Base-by-base conservation (phyloP, 805 yeast species). In the Lipomyces sp. region DNA sequence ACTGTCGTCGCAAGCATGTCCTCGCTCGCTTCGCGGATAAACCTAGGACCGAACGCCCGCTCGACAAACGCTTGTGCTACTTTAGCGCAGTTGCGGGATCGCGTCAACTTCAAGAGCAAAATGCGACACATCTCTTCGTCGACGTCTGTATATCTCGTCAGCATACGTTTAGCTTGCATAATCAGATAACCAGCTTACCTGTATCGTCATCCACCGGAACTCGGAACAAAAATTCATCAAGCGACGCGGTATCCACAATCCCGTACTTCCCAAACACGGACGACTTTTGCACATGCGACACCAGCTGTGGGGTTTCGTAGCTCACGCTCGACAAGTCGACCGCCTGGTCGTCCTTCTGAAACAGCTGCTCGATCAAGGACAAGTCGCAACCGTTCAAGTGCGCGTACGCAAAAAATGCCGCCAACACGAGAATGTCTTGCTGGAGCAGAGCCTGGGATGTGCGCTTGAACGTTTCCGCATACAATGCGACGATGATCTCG, bases 401-500 rank as follows among this genome's bases (percentile, higher is more conserved):
- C 16, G 49, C 34, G 28, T 47, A 49, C 2, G 59, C 58, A 18
- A 60, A 50, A 11, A 58, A 39, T 13, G 78, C 41, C 0, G 76
- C 77, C 28, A 84, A 65, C 0, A 73, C 63, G 2, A 74, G 61
- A 28, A 71, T 72, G 59, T 83, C 84, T 6, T 60, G 53, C 32
- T 70, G 69, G 19, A 68, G 63, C 42, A 82, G 65, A 5, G 82
- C 74, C 0, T 77, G 68, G 0, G 84, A 71, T 10, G 78, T 64
- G 1, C 68, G 58, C 0, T 73, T 66, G 62, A 69, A 83, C 0
- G 73, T 66, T 48, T 75, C 79, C n/a, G 61, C 62, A 56, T 81
- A 78, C 5, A 86, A 62, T 3, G 34, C 41, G 10, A 56, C 34
- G 2, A 73, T 62, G 29, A 82, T 61, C 1, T 61, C 55, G 0